These are phyloP conservation scores for Nectriaceae sp. DNA, from an alignment of 2,329 filamentous ascomycete species.

Conservation along the genomic window DNA sequence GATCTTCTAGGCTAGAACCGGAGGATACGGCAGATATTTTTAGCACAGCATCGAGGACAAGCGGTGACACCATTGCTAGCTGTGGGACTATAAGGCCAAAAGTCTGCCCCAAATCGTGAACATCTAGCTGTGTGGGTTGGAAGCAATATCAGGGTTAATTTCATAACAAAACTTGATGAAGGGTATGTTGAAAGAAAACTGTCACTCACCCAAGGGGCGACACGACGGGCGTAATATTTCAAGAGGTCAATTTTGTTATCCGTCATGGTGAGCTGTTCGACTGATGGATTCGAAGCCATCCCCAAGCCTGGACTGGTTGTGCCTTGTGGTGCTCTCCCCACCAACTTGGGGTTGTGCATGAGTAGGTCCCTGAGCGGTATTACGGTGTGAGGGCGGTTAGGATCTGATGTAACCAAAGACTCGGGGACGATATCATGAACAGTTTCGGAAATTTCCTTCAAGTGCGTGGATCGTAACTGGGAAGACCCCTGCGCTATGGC, in stretches of 20 bases:
- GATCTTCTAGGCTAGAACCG: no score
- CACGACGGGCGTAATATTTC: not conserved
- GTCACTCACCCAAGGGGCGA: constrained; percentile 1
- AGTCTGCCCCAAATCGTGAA: not conserved
- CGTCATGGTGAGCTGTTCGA: not conserved
- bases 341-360: no score
- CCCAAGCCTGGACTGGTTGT: no score
- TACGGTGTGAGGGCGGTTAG: no score
- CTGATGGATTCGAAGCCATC: not conserved
- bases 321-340: no score
- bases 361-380: no score
- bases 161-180: not conserved
- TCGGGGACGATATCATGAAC: no score
- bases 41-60: not conserved
- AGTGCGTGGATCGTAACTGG: no score
- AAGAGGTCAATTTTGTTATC: not conserved
- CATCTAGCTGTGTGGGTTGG: not conserved
- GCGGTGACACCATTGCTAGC: not conserved
- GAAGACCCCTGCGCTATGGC: no score
- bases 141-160: not conserved
- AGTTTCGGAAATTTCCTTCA: no score
- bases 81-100: not conserved
- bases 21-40: not conserved
- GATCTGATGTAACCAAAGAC: no score
- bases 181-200: not conserved